Base-by-base conservation (phyloP, 495 filamentous ascomycete genomes). In the Hyaloscypha bicolor region DNA sequence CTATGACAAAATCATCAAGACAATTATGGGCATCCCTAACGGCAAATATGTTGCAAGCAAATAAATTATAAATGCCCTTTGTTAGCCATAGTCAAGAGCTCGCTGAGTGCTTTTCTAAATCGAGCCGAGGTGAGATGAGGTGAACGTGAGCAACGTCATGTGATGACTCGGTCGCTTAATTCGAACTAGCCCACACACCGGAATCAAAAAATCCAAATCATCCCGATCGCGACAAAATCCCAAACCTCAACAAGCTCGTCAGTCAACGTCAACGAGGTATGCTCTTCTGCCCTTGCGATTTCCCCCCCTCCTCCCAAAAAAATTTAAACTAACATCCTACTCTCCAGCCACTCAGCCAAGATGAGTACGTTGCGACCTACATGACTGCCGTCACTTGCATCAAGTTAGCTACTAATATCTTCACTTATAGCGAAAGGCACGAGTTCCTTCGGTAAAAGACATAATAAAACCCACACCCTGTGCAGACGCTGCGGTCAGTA, bases 401-500 rank as follows among this genome's bases (percentile, higher is more conserved):
- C 25, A 25, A 25, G 25, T 2, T 2, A 25, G 25, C 25, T 25
- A 25, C 25, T 37, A 37, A 37, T 12, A 6, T 37, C 12, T 12
- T 37, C 35, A 37, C 42, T 55, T 31, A 69, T 29, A 73, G 71
- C 84, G 79, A 97, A 97, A 92, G 93, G 93, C 88, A 97, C 93
- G 78, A 93, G 91, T 80, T 93, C 90, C 85, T 97, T 96, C 82
- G 94, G 93, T 82, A 95, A 94, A 88, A 93, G 93, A 88, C 92
- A 99, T 45, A 99, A 94, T 87, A 99, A 99, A 87, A 93, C 96
- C 82, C 95, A 99, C 87, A 95, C 92, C 75, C 87, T 99, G 80
- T 99, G 95, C 92, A 89, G 96, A 87, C 96, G 95, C 82, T 99
- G 95, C 90, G 95, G 95, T 96, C 80, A 86, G 90, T 91, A 86